Conservation (phyloP, 2,329 filamentous ascomycete species). For the Hypomyces perniciosus region DNA sequence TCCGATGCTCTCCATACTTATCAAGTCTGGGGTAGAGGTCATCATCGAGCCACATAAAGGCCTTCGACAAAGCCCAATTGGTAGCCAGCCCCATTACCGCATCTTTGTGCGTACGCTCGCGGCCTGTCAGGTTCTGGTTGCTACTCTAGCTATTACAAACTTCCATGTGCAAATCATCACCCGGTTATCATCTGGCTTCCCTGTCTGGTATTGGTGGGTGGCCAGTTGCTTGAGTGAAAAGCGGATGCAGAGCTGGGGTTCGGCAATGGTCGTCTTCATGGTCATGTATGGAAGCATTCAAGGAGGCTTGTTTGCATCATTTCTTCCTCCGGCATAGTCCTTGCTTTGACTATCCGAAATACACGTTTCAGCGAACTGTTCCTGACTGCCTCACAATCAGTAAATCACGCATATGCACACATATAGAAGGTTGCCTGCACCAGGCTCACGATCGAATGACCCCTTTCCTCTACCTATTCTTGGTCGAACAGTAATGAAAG, state of each 20-base stretch:
- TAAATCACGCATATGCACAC: background rate
- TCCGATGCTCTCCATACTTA: slow-evolving; percentile 63
- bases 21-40: slow-evolving; percentile 50
- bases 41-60: slow-evolving; percentile 20
- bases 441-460: no score
- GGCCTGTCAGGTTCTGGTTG: slow-evolving; percentile 65
- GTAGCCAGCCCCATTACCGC: slow-evolving; percentile 13
- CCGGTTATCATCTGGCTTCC: slow-evolving; percentile 79
- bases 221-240: slow-evolving; percentile 42
- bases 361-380: background rate
- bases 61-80: slow-evolving; percentile 2
- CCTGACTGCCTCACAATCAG: background rate
- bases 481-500: no score
- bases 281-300: slow-evolving; percentile 80
- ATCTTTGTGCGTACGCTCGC: slow-evolving; percentile 54
- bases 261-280: slow-evolving; percentile 57
- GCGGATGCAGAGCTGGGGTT: slow-evolving; percentile 26
- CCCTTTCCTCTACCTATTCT: no score
- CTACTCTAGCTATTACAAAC: slow-evolving; percentile 63
- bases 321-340: slow-evolving; percentile 75
- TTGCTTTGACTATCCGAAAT: background rate
- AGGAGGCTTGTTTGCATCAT: slow-evolving; percentile 77
- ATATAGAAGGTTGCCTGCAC: no score
- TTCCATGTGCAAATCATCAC: slow-evolving; percentile 96
- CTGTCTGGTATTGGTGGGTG: slow-evolving; percentile 82